These are phyloP conservation scores for Phytophthora syringae DNA, from an alignment of 352 stramenopile genomes.

Conservation along the genomic window DNA sequence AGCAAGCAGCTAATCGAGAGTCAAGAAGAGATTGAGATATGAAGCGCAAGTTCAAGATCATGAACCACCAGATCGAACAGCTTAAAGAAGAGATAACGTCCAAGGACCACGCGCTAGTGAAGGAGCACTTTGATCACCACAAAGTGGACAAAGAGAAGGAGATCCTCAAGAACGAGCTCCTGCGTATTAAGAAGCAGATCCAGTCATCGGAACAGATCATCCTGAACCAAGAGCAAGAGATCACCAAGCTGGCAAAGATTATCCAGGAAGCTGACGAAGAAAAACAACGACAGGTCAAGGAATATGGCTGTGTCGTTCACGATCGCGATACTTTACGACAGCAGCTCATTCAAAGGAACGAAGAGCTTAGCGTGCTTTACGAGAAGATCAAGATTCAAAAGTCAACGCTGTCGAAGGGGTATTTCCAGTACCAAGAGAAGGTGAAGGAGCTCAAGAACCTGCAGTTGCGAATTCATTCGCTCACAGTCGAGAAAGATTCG, in stretches of 20 bases:
- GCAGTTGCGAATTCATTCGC: slow-evolving; percentile 61
- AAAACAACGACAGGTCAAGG: slow-evolving; percentile 86
- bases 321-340: slow-evolving; percentile 87
- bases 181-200: slow-evolving; percentile 93
- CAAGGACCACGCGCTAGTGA: slow-evolving; percentile 92
- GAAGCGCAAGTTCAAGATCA: slow-evolving; percentile 92
- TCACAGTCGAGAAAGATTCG: slow-evolving; percentile 63
- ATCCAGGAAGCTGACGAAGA: slow-evolving; percentile 93
- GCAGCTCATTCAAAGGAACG: slow-evolving; percentile 89
- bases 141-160: slow-evolving; percentile 95
- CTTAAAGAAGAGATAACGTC: slow-evolving; percentile 94
- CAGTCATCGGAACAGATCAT: slow-evolving; percentile 90
- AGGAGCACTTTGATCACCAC: slow-evolving; percentile 95
- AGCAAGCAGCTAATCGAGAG: slow-evolving; percentile 94
- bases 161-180: slow-evolving; percentile 88
- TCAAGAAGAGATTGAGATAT: slow-evolving; percentile 92
- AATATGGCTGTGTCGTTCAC: slow-evolving; percentile 83
- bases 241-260: slow-evolving; percentile 86
- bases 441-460: slow-evolving; percentile 61
- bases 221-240: slow-evolving; percentile 84
- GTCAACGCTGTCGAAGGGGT: slow-evolving; percentile 82
- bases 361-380: slow-evolving; percentile 89
- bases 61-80: slow-evolving; percentile 93
- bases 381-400: slow-evolving; percentile 94
- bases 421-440: slow-evolving; percentile 78